phyloP scores from a whole-genome alignment of 164 flowering plant genomes.

The Nymphaea thermarum region DNA sequence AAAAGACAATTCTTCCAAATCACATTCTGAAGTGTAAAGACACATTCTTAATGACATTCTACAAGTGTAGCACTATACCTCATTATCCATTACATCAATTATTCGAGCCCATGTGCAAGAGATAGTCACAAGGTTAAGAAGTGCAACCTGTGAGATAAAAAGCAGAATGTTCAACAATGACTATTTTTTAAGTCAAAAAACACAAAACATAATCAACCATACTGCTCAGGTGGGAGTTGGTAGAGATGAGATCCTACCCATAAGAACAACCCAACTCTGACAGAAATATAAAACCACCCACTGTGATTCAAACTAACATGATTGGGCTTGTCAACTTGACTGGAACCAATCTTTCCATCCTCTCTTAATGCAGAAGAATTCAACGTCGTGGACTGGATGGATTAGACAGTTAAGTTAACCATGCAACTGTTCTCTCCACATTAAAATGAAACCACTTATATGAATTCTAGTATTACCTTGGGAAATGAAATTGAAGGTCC shows the following conservation, averaged over 20 bases:
- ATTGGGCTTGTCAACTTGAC: slow-evolving; percentile 18
- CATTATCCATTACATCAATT: slow-evolving; percentile 91
- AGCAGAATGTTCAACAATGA: slow-evolving; percentile 1
- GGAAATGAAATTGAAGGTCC: slow-evolving; percentile 22
- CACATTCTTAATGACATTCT: too few species aligned
- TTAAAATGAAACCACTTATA: not conserved
- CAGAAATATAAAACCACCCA: slow-evolving; percentile 76
- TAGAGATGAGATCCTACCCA: slow-evolving; percentile 48
- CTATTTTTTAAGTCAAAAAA: not conserved
- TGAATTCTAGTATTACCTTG: slow-evolving; percentile 32
- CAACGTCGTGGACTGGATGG: too few species aligned
- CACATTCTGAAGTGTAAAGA: too few species aligned
- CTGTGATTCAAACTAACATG: slow-evolving; percentile 38
- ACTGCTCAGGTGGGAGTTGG: not conserved
- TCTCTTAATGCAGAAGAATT: slow-evolving; percentile 17
- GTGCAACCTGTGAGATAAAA: slow-evolving; percentile 51
- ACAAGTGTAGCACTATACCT: slow-evolving; percentile 38
- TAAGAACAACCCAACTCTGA: slow-evolving; percentile 74
- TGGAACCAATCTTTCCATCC: slow-evolving; percentile 21
- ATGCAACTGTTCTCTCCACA: too few species aligned
- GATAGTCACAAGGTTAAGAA: slow-evolving; percentile 87
- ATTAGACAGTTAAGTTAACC: too few species aligned
- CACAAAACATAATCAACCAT: slow-evolving; percentile 4
- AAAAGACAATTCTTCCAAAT: too few species aligned
- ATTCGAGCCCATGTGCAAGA: slow-evolving; percentile 99